These are phyloP conservation scores for Claviceps sp. DNA, from an alignment of 2,329 filamentous ascomycete species.

Conservation along the genomic window DNA sequence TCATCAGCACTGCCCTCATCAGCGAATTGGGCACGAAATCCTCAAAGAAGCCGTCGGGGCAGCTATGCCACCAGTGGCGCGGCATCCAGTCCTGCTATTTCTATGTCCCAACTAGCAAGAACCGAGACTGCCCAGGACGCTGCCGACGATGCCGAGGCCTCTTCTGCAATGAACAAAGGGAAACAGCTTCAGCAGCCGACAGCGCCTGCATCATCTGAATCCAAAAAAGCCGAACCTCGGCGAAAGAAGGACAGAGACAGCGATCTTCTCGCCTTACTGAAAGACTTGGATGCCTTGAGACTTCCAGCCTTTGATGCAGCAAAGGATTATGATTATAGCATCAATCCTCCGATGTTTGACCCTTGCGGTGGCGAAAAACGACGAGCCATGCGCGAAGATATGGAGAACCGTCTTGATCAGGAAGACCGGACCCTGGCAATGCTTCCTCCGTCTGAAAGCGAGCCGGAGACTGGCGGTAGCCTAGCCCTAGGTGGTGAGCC, in stretches of 20 bases:
- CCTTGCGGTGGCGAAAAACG: constrained; percentile 69
- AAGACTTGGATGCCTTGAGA: constrained; percentile 22
- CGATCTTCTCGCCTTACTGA: constrained; percentile 22
- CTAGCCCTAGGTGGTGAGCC: constrained; percentile 85
- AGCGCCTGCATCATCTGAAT: neutral
- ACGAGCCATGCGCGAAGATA: constrained; percentile 62
- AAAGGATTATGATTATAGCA: constrained; percentile 12
- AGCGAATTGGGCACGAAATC: constrained; percentile 77
- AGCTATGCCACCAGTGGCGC: constrained; percentile 74
- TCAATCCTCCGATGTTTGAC: constrained; percentile 65
- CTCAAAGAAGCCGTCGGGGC: constrained; percentile 53
- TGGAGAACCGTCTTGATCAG: constrained; percentile 39
- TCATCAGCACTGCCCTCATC: constrained; percentile 84
- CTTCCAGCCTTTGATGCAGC: constrained; percentile 13
- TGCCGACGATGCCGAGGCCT: constrained; percentile 18
- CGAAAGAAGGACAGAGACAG: constrained; percentile 11
- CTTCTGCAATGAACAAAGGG: constrained; percentile 10
- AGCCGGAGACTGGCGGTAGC: constrained; percentile 68
- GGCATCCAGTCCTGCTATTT: constrained; percentile 70
- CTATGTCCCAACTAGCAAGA: constrained; percentile 40
- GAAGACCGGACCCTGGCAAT: constrained; percentile 32
- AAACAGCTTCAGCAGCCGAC: constrained; percentile 8
- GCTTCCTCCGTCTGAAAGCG: constrained; percentile 49
- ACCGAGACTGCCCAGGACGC: constrained; percentile 35
- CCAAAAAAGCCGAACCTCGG: neutral